phyloP scores from a whole-genome alignment of 2,329 filamentous ascomycete species.

The Plenodomus biglobosus region DNA sequence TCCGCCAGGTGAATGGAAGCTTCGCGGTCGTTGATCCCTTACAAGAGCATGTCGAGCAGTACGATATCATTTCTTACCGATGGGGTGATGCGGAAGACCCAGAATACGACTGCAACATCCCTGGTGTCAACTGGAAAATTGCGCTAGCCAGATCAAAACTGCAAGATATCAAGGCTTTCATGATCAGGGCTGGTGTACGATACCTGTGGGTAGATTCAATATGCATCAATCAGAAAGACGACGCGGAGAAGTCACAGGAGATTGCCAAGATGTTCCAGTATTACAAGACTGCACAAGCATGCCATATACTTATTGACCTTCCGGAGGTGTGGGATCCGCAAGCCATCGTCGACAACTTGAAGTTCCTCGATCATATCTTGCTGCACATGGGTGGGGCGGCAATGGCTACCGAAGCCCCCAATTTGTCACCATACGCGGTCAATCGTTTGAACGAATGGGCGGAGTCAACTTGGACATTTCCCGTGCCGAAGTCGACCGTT shows the following conservation, averaged over 20 bases:
- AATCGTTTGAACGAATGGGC: conserved; percentile 1
- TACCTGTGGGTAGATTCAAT: conserved; percentile 19
- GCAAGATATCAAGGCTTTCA: neutral
- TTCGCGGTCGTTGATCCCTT: conserved; percentile 1
- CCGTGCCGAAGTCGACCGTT: conserved; percentile 2
- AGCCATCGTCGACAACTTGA: conserved; percentile 5
- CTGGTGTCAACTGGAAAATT: conserved; percentile 1
- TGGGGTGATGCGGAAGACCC: neutral
- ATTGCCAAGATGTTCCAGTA: conserved; percentile 7
- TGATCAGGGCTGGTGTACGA: neutral
- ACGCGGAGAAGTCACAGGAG: conserved; percentile 2
- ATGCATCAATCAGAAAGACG: conserved; percentile 24
- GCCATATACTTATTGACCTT: conserved; percentile 6
- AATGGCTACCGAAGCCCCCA: conserved; percentile 3
- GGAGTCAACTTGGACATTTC: conserved; percentile 1
- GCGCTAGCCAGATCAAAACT: neutral
- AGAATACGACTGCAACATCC: neutral
- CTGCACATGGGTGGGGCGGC: conserved; percentile 6
- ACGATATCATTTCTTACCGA: conserved; percentile 6
- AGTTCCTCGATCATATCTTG: conserved; percentile 5
- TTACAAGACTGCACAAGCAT: conserved; percentile 4
- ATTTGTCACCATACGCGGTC: neutral
- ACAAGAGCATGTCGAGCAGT: neutral
- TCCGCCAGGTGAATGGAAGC: neutral
- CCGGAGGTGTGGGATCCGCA: conserved; percentile 7